These are phyloP conservation scores for Fraxinus ornus DNA, from an alignment of 305 asterid genomes.

Conservation along the genomic window DNA sequence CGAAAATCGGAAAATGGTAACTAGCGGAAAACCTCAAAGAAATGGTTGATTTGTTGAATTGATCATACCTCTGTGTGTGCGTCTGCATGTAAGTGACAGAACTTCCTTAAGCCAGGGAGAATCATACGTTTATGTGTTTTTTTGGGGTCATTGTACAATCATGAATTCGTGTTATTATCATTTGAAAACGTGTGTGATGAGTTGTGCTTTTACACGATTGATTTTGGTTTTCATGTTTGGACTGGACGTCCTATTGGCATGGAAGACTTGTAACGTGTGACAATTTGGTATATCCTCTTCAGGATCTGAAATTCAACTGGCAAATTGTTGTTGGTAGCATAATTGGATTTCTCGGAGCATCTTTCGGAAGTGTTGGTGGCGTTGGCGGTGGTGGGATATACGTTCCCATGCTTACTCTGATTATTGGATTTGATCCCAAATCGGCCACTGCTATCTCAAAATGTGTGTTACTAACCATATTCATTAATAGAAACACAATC, in stretches of 20 bases:
- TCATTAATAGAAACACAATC: background rate
- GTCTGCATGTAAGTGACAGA: background rate
- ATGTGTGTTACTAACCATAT: conserved; percentile 51
- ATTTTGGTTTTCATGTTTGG: background rate
- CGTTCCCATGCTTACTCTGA: conserved; percentile 85
- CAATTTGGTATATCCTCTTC: conserved; percentile 23
- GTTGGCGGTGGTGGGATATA: conserved; percentile 97
- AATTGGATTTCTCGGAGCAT: conserved; percentile 92
- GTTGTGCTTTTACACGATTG: background rate
- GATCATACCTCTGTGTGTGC: background rate
- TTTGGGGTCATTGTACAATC: background rate
- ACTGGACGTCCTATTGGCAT: background rate
- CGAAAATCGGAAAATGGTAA: background rate
- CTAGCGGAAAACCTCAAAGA: background rate
- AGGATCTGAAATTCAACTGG: conserved; percentile 86
- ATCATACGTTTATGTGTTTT: background rate
- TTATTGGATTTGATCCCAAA: conserved; percentile 88
- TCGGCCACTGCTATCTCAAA: conserved; percentile 94
- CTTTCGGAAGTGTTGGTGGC: conserved; percentile 97
- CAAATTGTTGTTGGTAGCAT: conserved; percentile 65
- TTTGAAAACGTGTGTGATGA: conserved; percentile 1
- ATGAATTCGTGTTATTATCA: background rate
- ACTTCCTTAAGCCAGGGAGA: background rate
- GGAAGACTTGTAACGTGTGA: background rate
- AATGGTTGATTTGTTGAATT: background rate